Base-by-base conservation (phyloP, 176 grass and related monocot genomes). In the Eleusine indica region DNA sequence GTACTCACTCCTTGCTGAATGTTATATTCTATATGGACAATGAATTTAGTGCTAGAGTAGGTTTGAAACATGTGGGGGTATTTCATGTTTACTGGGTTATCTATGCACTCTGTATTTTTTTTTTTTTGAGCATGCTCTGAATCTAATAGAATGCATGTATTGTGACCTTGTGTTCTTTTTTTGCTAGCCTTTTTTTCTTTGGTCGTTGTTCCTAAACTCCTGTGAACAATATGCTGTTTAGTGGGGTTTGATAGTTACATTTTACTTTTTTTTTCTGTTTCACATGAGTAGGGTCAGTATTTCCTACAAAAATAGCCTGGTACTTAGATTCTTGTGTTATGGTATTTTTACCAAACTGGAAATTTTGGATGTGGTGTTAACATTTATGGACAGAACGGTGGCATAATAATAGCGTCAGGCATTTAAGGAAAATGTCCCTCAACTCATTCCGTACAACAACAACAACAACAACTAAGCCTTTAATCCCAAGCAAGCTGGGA, bases 251-350 rank as follows among this genome's bases (percentile, higher is more conserved):
- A 65, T 66, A 78, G 68, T 71, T 73, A 22, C 25, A 44, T 73
- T 52, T 7, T 67, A 60, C 29, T 21, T 74, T 73, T 84, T 84
- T 84, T 84, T 4, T 4, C n/a, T 28, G 21, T 17, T 85, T 79
- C 15, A 29, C 40, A 51, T 25, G 41, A 64, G 60, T 70, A 76
- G 52, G 68, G 19, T 43, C 32, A 7, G 60, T 71, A 74, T 21
- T 42, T 83, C 77, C 14, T 49, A 9, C 53, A 17, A 83, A 51
- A 68, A 5, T 46, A 19, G 22, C 62, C 32, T 71, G 29, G 66
- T 18, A 3, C 17, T 58, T n/a, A 58, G 56, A 25, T 60, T 74
- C 28, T 37, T 32, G 1, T 11, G 46, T 57, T 66, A 43, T 48
- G 11, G 0, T 25, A 73, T 78, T 81, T 73, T 40, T 78, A 40